Evolutionary conservation across 176 grass and related monocot genomes (phyloP).

Genomic region (Phoenix roebelenii): DNA sequence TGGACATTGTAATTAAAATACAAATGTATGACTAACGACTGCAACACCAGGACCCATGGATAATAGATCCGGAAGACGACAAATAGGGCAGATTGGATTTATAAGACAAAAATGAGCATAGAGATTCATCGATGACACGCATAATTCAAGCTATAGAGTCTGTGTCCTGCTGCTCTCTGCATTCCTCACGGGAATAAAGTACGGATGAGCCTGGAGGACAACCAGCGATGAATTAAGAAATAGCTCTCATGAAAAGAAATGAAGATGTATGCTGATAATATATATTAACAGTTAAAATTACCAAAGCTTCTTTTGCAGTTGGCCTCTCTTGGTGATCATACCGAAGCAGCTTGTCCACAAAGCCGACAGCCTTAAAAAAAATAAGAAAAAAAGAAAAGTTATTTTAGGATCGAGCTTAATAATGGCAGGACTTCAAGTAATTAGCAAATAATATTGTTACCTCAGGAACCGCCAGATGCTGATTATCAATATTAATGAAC

Average conservation of each 20-base stretch:
- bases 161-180: slow-evolving; percentile 27
- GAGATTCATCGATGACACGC: too few species aligned
- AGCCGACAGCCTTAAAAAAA: slow-evolving; percentile 60
- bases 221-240: not conserved
- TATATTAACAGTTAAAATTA: slow-evolving; percentile 10
- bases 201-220: slow-evolving; percentile 57
- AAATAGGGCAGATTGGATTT: too few species aligned
- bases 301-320: slow-evolving; percentile 90
- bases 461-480: slow-evolving; percentile 63
- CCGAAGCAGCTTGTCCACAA: slow-evolving; percentile 64
- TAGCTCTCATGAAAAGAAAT: too few species aligned
- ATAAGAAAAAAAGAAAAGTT: too few species aligned
- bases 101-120: too few species aligned
- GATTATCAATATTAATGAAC: slow-evolving; percentile 67
- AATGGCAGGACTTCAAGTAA: too few species aligned
- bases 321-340: slow-evolving; percentile 88
- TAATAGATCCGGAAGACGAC: too few species aligned
- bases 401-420: too few species aligned
- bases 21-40: not conserved
- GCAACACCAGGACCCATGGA: too few species aligned
- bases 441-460: slow-evolving; percentile 13
- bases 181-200: slow-evolving; percentile 58
- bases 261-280: not conserved
- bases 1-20: not conserved
- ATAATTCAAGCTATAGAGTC: slow-evolving; percentile 18